phyloP scores from a whole-genome alignment of 371 early-diverging fungal genomes.

The Mucor irregularis region DNA sequence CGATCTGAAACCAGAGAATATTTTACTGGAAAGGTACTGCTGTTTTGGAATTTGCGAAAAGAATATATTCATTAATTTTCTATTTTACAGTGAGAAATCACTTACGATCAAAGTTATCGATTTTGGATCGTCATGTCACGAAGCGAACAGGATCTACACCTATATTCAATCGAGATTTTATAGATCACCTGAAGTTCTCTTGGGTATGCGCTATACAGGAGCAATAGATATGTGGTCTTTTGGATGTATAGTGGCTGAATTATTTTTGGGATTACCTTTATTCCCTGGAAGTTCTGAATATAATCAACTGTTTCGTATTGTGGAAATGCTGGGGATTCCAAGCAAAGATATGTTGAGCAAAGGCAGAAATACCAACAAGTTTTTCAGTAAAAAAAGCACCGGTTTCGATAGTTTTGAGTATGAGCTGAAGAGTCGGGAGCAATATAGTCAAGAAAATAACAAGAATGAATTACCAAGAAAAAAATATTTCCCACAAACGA shows the following conservation, averaged over 20 bases:
- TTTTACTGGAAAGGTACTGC: conserved; percentile 77
- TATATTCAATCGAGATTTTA: conserved; percentile 99
- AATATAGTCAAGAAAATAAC: conserved; percentile 76
- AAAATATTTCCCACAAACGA: conserved; percentile 79
- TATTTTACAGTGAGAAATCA: conserved; percentile 61
- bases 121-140: conserved; percentile 96
- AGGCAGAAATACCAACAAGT: conserved; percentile 30
- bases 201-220: conserved; percentile 92
- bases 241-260: conserved; percentile 98
- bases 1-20: conserved; percentile 98
- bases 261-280: conserved; percentile 90
- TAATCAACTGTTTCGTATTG: conserved; percentile 89
- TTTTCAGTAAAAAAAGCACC: conserved; percentile 26
- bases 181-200: conserved; percentile 94
- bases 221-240: conserved; percentile 99
- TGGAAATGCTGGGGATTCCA: conserved; percentile 76
- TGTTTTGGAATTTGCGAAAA: not conserved
- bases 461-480: conserved; percentile 83
- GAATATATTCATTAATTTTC: too few species aligned
- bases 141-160: conserved; percentile 87
- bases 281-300: conserved; percentile 96
- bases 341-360: conserved; percentile 44
- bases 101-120: conserved; percentile 97
- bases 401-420: conserved; percentile 54
- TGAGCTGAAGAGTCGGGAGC: conserved; percentile 78